phyloP scores from a whole-genome alignment of 179 eudicot genomes.

The Monotropa hypopitys region DNA sequence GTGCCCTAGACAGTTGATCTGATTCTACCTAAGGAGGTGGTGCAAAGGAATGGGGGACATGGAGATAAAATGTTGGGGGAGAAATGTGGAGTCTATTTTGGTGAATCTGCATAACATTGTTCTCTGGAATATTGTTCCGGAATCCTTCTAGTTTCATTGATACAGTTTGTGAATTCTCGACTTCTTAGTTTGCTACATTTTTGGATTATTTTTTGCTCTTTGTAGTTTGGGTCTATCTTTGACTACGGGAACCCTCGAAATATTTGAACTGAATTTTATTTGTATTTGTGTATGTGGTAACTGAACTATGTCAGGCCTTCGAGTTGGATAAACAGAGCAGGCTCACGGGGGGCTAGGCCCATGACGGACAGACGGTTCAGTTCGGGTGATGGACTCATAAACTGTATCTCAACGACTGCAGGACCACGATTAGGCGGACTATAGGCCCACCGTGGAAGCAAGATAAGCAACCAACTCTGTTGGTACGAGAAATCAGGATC shows the following conservation, averaged over 20 bases:
- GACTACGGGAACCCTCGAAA: background rate
- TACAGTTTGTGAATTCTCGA: background rate
- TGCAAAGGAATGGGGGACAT: background rate
- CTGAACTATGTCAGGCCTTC: too few species aligned
- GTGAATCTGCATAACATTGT: background rate
- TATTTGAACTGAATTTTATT: background rate
- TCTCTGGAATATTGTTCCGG: background rate
- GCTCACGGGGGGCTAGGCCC: too few species aligned
- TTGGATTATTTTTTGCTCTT: background rate
- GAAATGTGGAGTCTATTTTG: background rate
- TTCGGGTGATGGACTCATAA: too few species aligned
- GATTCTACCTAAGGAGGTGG: background rate
- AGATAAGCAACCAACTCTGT: too few species aligned
- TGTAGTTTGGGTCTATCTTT: background rate
- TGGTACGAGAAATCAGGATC: too few species aligned
- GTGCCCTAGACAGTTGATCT: conserved; percentile 77
- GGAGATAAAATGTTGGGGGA: background rate
- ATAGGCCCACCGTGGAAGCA: too few species aligned
- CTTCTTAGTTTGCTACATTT: background rate
- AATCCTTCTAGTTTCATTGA: background rate
- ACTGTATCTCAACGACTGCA: too few species aligned
- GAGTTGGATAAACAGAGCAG: too few species aligned
- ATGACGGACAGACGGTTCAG: too few species aligned
- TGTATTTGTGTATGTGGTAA: background rate
- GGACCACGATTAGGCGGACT: too few species aligned